Evolutionary conservation across 768 basidiomycete species (phyloP).

Genomic region (Clavaria fumosa): DNA sequence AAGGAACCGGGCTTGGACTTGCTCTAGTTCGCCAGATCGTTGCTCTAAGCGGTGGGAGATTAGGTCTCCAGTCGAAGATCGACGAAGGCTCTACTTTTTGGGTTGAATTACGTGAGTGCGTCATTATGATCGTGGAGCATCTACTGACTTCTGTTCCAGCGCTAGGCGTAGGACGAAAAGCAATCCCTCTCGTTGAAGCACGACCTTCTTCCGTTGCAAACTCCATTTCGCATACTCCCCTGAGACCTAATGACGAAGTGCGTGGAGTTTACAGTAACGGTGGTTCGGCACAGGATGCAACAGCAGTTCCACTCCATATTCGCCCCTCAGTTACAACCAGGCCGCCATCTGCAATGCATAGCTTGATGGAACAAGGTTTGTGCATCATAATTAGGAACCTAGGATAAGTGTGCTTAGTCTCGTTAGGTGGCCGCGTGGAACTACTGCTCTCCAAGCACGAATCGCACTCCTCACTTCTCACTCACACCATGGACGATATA

Average conservation of each 20-base stretch:
- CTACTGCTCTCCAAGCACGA: slow-evolving; percentile 24
- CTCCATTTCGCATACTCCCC: too few relatives aligned
- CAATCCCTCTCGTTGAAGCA: slow-evolving; percentile 15
- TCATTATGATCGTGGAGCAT: background rate
- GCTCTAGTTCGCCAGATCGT: slow-evolving; percentile 71
- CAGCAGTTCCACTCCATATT: too few relatives aligned
- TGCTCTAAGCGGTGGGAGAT: slow-evolving; percentile 53
- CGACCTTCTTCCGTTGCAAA: slow-evolving; percentile 13
- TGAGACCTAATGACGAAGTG: too few relatives aligned
- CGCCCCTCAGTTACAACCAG: too few relatives aligned
- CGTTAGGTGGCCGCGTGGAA: slow-evolving; percentile 41
- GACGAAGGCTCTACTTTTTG: slow-evolving; percentile 75
- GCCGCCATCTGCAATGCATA: slow-evolving; percentile 37
- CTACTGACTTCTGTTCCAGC: slow-evolving; percentile 27
- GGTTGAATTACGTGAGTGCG: slow-evolving; percentile 51
- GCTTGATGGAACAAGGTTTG: slow-evolving; percentile 49
- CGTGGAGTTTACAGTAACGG: too few relatives aligned
- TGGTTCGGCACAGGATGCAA: slow-evolving; percentile 19
- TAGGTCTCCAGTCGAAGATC: slow-evolving; percentile 51
- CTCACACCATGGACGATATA: slow-evolving; percentile 26
- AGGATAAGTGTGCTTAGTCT: background rate
- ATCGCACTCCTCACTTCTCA: slow-evolving; percentile 20
- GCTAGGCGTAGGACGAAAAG: slow-evolving; percentile 55
- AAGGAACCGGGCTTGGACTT: slow-evolving; percentile 59
- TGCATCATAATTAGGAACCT: slow-evolving; percentile 8